Percentiles rank a stretch among this genome's conserved stretches.
These are phyloP conservation scores for Cryptomeria japonica DNA, from an alignment of 75 land plant genomes.

Conservation along the genomic window DNA sequence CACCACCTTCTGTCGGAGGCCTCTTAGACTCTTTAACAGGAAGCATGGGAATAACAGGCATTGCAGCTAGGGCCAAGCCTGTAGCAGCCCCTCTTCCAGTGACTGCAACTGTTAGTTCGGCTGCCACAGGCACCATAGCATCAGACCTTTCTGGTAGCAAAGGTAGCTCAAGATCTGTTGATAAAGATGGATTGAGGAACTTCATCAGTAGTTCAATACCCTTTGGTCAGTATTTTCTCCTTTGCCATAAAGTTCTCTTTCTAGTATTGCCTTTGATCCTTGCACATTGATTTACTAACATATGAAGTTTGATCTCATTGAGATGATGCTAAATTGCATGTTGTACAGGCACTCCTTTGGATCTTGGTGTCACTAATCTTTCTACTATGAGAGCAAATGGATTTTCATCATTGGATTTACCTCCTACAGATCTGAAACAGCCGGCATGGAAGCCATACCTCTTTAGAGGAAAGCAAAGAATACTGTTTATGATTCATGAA, in stretches of 20 bases:
- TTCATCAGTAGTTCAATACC: conserved; percentile 94
- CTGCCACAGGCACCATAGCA: conserved; percentile 48
- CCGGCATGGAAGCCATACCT: conserved; percentile 99
- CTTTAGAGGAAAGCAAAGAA: conserved; percentile 81
- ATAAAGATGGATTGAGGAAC: conserved; percentile 73
- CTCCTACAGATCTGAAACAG: conserved; percentile 75
- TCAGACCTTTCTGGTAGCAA: conserved; percentile 50
- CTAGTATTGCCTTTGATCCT: neutral
- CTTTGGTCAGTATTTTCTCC: conserved; percentile 72
- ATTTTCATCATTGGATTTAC: conserved; percentile 71
- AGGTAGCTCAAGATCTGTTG: conserved; percentile 54
- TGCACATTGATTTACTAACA: neutral
- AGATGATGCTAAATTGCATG: neutral
- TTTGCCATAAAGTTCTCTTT: neutral
- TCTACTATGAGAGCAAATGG: conserved; percentile 68
- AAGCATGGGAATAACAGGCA: conserved; percentile 76
- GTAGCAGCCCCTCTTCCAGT: conserved; percentile 70
- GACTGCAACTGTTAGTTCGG: conserved; percentile 49
- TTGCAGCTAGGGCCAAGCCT: conserved; percentile 88
- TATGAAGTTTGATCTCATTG: conserved; percentile 6
- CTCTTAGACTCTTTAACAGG: conserved; percentile 90
- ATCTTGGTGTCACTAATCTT: conserved; percentile 66
- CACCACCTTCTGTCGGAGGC: conserved; percentile 83
- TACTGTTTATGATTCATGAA: conserved; percentile 78
- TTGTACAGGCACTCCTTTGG: conserved; percentile 81